Evolutionary conservation across 1,284 basidiomycete genomes (phyloP), one percentile per base, ranked within the genome.

Genomic region (Neonothopanus nambi): DNA sequence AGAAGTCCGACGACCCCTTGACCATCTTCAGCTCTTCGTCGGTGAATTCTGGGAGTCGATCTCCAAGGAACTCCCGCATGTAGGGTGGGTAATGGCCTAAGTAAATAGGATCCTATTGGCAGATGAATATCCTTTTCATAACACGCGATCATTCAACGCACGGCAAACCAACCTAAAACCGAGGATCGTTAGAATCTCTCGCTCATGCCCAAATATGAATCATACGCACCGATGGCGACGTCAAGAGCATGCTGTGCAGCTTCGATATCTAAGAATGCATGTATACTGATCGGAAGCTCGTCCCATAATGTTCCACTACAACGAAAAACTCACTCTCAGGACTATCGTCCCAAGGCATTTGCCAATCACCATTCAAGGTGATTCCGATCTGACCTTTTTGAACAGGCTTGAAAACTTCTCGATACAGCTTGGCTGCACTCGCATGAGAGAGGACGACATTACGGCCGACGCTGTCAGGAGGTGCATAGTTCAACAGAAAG

Each of bases 281-380:
- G 20, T 30, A 18, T 21, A n/a, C 36, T 28, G 48, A 53, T 45
- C 17, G 26, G 6, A 38, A 21, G 37, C n/a, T n/a, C n/a, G n/a
- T n/a, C n/a, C n/a, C n/a, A n/a, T 26, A 43, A 21, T 24, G 15
- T 20, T 56, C 21, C 43, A 5, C 35, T 44, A 37, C 17, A 33
- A 30, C 39, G 40, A 23, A 40, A 39, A 23, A 69, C 82, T 59
- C 62, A 88, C 87, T 87, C 63, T 84, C 80, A 0, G 81, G 79
- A 17, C 66, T 74, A 54, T 84, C 75, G 59, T 88, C 85, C 58
- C 80, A 89, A 8, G 89, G 88, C 59, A 85, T 78, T 45, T 80
- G 78, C 81, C 83, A 89, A 58, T 85, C 79, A 13, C 84, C 83
- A 61, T 91, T 89, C 47, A 91, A 71, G 2, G 88, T 91, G 66